Base-by-base conservation (phyloP, 2,329 filamentous ascomycete genomes). In the Harringtonia lauricola region DNA sequence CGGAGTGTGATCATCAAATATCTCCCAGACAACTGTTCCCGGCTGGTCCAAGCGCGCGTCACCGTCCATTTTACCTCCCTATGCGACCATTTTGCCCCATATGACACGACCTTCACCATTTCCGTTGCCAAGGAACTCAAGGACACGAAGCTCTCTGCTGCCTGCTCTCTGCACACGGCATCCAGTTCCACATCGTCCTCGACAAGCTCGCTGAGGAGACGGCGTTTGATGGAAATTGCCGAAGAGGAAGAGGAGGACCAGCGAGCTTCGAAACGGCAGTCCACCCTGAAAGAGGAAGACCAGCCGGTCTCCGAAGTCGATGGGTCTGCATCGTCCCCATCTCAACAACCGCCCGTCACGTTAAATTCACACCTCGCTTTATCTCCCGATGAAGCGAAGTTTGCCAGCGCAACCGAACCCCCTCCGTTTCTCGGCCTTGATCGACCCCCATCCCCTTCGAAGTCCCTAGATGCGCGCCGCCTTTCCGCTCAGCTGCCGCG, bases 1-100 rank as follows among this genome's bases (percentile, higher is more conserved):
- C 79, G 88, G 59, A 95, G 88, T 63, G 84, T 96, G 39, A 66
- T 98, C 47, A 76, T 98, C 61, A 95, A 92, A 66, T 95, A 92
- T 61, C 74, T 95, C 49, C 92, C 90, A 1, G 86, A 94, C 47
- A 86, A 82, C 47, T 90, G 89, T 52, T 96, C 92, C 50, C 78
- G 92, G 55, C 70, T 98, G 44, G 71, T 98, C 43, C 86, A 95
- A 84, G 90, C 86, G 50, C 87, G 90, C 53, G 85, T 89, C 31
- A 77, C 86, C 33, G 80, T 84, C 17, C 80, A 83, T 57, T 82
- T 82, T 59, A 78, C 72, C 52, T 73, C 77, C 43, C 62, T 84
- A 31, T 79, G 76, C 59, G 80, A 84, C 53, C 70, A 70, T 42
- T 94, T 95, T 61, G 77, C 83, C 29, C 90, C 89, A 1, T 85